Evolutionary conservation across 2,329 filamentous ascomycete genomes (phyloP).

Genomic region (Didymella segeticola): DNA sequence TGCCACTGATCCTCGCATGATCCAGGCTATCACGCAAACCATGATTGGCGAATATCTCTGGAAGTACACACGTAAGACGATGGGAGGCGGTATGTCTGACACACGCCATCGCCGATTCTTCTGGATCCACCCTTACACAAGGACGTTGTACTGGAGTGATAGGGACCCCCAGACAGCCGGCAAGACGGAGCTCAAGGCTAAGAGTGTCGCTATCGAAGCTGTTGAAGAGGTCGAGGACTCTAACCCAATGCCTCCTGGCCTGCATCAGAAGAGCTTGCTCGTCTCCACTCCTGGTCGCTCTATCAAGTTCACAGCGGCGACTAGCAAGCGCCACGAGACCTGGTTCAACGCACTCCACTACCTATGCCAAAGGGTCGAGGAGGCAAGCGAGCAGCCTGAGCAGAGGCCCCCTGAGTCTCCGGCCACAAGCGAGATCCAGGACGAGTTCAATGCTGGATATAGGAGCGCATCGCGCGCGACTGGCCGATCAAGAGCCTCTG

Average conservation of each 20-base stretch:
- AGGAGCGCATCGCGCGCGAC: conserved; percentile 61
- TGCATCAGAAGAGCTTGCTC: conserved; percentile 92
- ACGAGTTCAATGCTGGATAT: conserved; percentile 78
- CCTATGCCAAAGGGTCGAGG: conserved; percentile 74
- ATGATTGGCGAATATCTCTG: conserved; percentile 99
- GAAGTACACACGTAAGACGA: conserved; percentile 97
- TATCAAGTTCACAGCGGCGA: conserved; percentile 93
- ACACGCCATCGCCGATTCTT: conserved; percentile 95
- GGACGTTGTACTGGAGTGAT: conserved; percentile 96
- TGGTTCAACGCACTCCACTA: conserved; percentile 99
- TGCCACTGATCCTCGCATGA: conserved; percentile 93
- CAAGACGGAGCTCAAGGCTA: conserved; percentile 77
- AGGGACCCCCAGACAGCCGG: conserved; percentile 81
- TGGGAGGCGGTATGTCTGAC: conserved; percentile 85
- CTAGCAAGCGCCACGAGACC: conserved; percentile 92
- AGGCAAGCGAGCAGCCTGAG: conserved; percentile 57
- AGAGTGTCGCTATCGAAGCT: conserved; percentile 93
- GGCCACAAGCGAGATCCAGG: conserved; percentile 63
- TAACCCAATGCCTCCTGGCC: conserved; percentile 91
- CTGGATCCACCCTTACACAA: conserved; percentile 98
- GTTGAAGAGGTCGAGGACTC: conserved; percentile 92
- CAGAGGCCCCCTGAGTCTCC: conserved; percentile 58
- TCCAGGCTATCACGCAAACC: conserved; percentile 97
- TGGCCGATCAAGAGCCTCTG: conserved; percentile 63
- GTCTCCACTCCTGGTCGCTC: conserved; percentile 87